Evolutionary conservation across 129 eudicot species (phyloP), one percentile per base, ranked within the genome.

Genomic region (Gnaphalium uliginosum): DNA sequence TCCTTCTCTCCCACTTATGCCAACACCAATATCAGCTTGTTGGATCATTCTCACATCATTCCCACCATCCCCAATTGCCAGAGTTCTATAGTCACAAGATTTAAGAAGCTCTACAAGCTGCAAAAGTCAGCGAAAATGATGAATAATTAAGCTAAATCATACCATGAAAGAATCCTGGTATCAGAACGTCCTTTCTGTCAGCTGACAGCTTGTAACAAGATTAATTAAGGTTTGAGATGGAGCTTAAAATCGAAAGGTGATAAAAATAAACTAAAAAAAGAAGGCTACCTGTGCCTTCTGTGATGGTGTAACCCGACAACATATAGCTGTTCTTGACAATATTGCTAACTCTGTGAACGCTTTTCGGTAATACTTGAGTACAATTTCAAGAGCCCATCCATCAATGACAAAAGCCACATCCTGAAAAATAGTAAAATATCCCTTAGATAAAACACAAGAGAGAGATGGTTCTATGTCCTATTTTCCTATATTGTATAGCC

Each of bases 1-100:
- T 66, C 99, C 99, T 82, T 95, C 99, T 81, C 97, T 87, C 58
- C 99, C 99, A 84, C 99, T 95, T 73, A 95, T 95, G 67, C 99
- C 99, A 81, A 95, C 97, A 64, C 99, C 99, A 72, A 95, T 95
- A 81, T 95, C 97, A 53, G 99, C 99, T 89, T 91, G 99, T 69
- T 95, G 99, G 71, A 95, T 95, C 99, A 95, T 95, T 64, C 97
- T 85, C 75, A 95, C 99, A 80, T 95, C 99, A 91, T 95, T 95
- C 56, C 99, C 99, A 68, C 99, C 99, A 91, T 95, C 99, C 33
- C 99, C 99, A 68, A 95, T 86, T 64, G 99, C 99, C 76, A 95
- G 83, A 29, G 99, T 95, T 87, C 96, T 83, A 66, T 91, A 95
- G 69, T 95, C 99, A 74, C 94, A 91, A 56, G 89, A 89, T 76